These are phyloP conservation scores for Skeletonema grethae DNA, from an alignment of 108 stramenopile genomes.

Conservation along the genomic window DNA sequence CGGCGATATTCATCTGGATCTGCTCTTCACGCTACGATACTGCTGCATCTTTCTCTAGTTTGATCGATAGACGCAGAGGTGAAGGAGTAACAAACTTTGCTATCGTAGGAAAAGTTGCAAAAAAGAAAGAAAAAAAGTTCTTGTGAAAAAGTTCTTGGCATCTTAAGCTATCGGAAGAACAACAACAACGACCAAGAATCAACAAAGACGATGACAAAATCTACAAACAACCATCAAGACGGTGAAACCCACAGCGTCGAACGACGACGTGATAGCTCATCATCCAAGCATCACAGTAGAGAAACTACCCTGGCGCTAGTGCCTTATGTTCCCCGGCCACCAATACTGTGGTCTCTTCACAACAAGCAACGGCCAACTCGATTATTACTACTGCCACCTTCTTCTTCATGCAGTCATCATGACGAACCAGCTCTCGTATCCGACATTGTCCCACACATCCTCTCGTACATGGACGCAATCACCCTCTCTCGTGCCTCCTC, in stretches of 20 bases:
- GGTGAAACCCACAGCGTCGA: neutral
- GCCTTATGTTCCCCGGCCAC: neutral
- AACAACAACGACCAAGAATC: neutral
- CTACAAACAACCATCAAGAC: neutral
- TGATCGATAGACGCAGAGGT: neutral
- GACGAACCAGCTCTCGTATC: neutral
- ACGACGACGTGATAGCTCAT: constrained; percentile 2
- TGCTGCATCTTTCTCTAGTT: neutral
- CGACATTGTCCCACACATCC: constrained; percentile 50
- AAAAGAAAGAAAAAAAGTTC: neutral
- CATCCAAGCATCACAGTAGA: neutral
- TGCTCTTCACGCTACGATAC: neutral
- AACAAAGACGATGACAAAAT: neutral
- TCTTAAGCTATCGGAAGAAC: neutral
- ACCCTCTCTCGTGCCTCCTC: constrained; percentile 47
- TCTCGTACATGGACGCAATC: constrained; percentile 49
- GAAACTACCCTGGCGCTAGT: neutral
- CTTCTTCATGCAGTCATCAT: neutral
- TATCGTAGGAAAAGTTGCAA: neutral
- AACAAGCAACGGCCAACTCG: neutral
- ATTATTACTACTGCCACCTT: neutral
- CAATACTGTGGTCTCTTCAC: neutral
- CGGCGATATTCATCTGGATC: neutral
- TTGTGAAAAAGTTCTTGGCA: neutral
- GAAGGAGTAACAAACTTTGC: neutral